Evolutionary conservation across 2,329 filamentous ascomycete species (phyloP), one percentile per base, ranked within the genome.

Genomic region (Colletotrichum sp.): DNA sequence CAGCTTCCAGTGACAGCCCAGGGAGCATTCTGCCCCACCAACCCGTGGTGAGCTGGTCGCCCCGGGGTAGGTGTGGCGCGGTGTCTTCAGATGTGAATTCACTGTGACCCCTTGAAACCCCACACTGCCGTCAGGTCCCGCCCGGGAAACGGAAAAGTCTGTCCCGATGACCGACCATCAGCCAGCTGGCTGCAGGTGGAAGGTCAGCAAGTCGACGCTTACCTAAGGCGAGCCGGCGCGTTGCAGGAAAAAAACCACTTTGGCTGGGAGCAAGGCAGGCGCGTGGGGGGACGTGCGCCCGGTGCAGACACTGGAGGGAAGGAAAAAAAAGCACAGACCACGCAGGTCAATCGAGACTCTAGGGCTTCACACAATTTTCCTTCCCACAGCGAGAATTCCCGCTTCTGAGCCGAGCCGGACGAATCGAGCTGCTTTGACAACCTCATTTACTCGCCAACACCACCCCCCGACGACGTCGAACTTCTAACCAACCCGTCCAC

Each of bases 401-500:
- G 44, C 44, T 52, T 52, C 44, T 52, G 44, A 52, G 44, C 44
- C 44, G 44, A 30, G n/a, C 28, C 55, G 66, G 55, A 52, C 39
- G 70, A 70, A 44, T 55, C 24, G 71, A 68, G 66, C 67, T 49
- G 55, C 30, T 67, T 69, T 62, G 74, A 77, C 71, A 77, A 75
- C 77, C 71, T 78, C 71, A 75, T 65, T 55, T 32, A 60, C 30
- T 75, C 70, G 26, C 49, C 44, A 67, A 70, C 69, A 68, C 70
- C 63, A 62, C 71, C 80, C 73, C 34, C 79, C 79, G 78, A 81
- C 80, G 82, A 82, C 82, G 81, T 83, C 81, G 81, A 85, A 82
- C 83, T 84, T 81, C 82, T 80, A 80, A 84, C 30, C 81, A 82
- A 82, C 77, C 80, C 79, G 78, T 80, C 79, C 80, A 81, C 83